Evolutionary conservation across 1,284 basidiomycete genomes (phyloP).

Genomic region (Xerocomus cyaneibrunnescens): DNA sequence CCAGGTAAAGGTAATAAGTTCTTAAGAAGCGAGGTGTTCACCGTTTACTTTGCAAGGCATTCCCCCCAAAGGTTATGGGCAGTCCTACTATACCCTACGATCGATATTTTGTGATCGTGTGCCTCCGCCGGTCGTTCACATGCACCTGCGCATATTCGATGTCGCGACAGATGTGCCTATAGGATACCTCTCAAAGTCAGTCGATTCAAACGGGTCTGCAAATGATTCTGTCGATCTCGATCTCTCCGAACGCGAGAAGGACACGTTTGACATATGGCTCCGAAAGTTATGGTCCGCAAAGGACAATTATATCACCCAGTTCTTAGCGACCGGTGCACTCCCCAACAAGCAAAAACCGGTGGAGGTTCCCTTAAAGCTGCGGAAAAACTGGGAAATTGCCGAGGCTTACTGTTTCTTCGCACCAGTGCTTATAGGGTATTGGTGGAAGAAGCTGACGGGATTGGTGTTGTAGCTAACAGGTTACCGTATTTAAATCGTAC

Average conservation of each 20-base stretch:
- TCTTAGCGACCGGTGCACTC: constrained; percentile 52
- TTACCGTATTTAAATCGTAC: constrained; percentile 13
- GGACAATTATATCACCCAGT: constrained; percentile 70
- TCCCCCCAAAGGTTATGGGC: constrained; percentile 70
- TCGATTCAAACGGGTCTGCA: constrained; percentile 31
- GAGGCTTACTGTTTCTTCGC: constrained; percentile 71
- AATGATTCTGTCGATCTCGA: constrained; percentile 50
- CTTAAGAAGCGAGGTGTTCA: constrained; percentile 3
- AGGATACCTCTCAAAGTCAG: constrained; percentile 47
- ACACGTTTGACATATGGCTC: constrained; percentile 83
- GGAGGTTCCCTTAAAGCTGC: constrained; percentile 61
- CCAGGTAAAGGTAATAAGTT: constrained; percentile 54
- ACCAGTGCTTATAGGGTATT: constrained; percentile 55
- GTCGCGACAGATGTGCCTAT: constrained; percentile 67
- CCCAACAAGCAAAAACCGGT: constrained; percentile 34
- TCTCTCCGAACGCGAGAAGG: constrained; percentile 66
- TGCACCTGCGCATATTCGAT: constrained; percentile 81
- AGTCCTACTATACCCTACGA: constrained; percentile 83
- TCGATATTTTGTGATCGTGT: constrained; percentile 85
- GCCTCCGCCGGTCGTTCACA: constrained; percentile 82
- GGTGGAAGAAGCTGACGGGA: constrained; percentile 44
- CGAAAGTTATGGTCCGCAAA: constrained; percentile 81
- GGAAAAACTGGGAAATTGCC: constrained; percentile 51
- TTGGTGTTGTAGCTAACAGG: constrained; percentile 21
- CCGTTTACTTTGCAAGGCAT: constrained; percentile 47